Base-by-base conservation (phyloP, 2,329 filamentous ascomycete species). In the Alternaria ventricosa region DNA sequence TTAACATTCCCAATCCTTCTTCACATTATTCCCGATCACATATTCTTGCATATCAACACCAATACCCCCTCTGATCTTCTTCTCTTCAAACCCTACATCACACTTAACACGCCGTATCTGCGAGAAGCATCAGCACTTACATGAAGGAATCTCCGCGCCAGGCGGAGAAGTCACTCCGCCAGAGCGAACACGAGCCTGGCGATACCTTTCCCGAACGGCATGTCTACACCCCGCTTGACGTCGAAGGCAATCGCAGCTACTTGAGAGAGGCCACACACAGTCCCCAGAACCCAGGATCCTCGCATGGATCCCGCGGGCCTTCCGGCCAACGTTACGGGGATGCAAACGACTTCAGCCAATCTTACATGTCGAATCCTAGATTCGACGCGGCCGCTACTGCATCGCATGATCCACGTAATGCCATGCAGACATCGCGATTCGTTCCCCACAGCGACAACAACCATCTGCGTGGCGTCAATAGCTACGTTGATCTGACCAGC, bases 261-360 rank as follows among this genome's bases (percentile, higher is more conserved):
- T 57, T 65, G 12, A 36, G 44, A 12, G 45, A 64, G n/a, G 30
- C 54, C 41, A 56, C 57, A 47, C 12, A 45, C 12, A 13, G 13
- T 20, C 27, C 23, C 4, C n/a, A 43, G n/a, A 18, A 43, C 9
- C 5, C 62, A 33, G 46, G 44, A 27, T 6, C 57, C 30, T n/a
- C 64, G 53, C 58, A 68, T 53, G 54, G 56, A 1, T 53, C 33
- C 30, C 45, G 60, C 25, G 56, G 55, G 6, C 30, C 56, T 6
- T 50, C 51, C 27, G 28, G 49, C 41, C 55, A 59, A 12, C 49
- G 22, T 4, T 45, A 53, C 45, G 56, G 25, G 12, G 50, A 57
- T 45, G 55, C 70, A 74, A 71, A 70, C 69, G 60, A 63, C n/a
- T 51, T 55, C 22, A 55, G 54, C 65, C 71, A 71, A 63, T 58